Percentiles rank a stretch among this genome's conserved stretches.
phyloP scores from a whole-genome alignment of 345 rosid species.

The Citrus sp. region DNA sequence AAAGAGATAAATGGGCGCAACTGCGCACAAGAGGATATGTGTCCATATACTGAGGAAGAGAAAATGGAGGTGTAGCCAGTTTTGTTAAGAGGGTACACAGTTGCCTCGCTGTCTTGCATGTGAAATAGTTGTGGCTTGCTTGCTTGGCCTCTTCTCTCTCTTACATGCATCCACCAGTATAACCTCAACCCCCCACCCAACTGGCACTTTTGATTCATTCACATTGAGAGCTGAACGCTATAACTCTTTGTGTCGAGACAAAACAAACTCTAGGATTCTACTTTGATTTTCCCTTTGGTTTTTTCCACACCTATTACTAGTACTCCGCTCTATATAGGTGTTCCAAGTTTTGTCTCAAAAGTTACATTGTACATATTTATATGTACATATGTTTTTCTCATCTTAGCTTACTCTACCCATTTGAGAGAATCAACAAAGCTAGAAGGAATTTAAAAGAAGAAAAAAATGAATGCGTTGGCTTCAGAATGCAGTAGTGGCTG shows the following conservation, averaged over 20 bases:
- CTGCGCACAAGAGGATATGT: conserved; percentile 25
- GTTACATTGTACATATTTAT: neutral
- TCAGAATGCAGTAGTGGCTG: conserved; percentile 80
- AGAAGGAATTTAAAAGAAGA: too few species aligned
- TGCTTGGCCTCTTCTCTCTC: conserved; percentile 7
- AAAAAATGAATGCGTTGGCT: conserved; percentile 41
- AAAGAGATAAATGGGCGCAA: conserved; percentile 6
- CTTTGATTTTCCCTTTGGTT: conserved; percentile 18
- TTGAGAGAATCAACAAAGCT: neutral
- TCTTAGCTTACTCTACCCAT: conserved; percentile 3
- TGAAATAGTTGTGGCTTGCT: conserved; percentile 33
- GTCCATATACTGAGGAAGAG: conserved; percentile 35
- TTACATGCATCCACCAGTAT: conserved; percentile 20
- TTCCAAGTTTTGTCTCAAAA: neutral
- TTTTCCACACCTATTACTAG: conserved; percentile 5
- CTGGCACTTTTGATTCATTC: conserved; percentile 43
- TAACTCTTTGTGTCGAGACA: conserved; percentile 23
- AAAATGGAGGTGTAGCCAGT: conserved; percentile 41
- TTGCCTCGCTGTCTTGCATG: conserved; percentile 72
- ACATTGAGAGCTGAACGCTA: conserved; percentile 15
- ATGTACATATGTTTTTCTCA: neutral
- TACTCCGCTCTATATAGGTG: neutral
- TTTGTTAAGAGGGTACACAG: conserved; percentile 44
- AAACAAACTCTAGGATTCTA: conserved; percentile 27
- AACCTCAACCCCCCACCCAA: conserved; percentile 27